Conservation (phyloP, 805 yeast genomes). For the Candida tibetensis region DNA sequence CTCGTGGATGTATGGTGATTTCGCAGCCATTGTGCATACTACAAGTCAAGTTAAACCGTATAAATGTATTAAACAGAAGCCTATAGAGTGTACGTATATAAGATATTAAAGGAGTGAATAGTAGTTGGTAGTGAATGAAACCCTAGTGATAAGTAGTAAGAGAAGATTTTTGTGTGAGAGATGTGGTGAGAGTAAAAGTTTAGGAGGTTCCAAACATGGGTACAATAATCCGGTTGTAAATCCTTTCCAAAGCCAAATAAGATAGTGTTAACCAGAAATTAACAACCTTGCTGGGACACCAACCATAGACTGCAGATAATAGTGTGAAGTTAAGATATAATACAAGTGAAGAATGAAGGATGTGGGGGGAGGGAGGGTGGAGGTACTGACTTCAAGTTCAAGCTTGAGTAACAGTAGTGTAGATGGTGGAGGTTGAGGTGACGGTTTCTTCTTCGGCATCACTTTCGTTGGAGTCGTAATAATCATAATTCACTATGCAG, state of each 20-base stretch:
- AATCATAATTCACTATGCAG: slow-evolving; percentile 37
- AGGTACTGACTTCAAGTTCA: slow-evolving; percentile 3
- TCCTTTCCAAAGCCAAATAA: slow-evolving; percentile 2
- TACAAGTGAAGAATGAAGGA: background rate
- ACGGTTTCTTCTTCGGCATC: slow-evolving; percentile 28
- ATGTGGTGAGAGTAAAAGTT: background rate
- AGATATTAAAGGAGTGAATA: background rate
- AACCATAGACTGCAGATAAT: no score
- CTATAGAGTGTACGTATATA: background rate
- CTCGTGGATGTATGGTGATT: no score
- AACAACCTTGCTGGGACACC: no score
- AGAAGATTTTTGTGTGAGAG: slow-evolving; percentile 6
- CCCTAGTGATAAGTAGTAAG: slow-evolving; percentile 5
- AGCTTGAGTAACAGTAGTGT: slow-evolving; percentile 31
- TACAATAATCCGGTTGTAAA: background rate
- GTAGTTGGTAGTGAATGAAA: background rate
- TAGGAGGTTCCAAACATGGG: background rate
- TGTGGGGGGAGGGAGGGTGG: no score
- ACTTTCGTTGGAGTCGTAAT: slow-evolving; percentile 21
- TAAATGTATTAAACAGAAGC: background rate
- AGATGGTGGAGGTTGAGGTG: slow-evolving; percentile 37
- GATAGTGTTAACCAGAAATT: slow-evolving; percentile 1
- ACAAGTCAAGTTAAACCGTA: no score
- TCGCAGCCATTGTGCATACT: no score
- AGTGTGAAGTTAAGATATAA: background rate